Percentiles rank a stretch among this genome's conserved stretches.
Evolutionary conservation across 192 early-diverging fungal species (phyloP).

Genomic region (Pilobolus umbonatus): DNA sequence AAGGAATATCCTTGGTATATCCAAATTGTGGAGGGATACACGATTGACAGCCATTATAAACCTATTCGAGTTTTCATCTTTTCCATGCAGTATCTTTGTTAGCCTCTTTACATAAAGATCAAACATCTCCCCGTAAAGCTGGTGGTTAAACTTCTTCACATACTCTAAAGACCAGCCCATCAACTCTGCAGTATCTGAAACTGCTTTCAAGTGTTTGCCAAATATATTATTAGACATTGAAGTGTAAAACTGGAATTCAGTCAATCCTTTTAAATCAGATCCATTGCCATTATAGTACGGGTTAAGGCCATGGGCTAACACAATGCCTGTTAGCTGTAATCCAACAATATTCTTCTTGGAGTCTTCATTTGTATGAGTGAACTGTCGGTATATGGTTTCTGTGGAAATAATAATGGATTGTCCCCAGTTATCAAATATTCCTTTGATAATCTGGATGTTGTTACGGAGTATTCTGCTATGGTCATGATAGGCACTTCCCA

Average conservation of each 20-base stretch:
- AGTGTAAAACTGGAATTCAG: slow-evolving; percentile 38
- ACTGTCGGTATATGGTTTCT: slow-evolving; percentile 48
- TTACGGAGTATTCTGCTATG: slow-evolving; percentile 33
- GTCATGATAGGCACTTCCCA: slow-evolving; percentile 40
- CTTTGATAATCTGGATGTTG: slow-evolving; percentile 56
- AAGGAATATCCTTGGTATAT: neutral
- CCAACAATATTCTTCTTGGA: slow-evolving; percentile 51
- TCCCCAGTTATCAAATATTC: slow-evolving; percentile 62
- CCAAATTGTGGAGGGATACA: neutral
- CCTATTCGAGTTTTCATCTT: no score
- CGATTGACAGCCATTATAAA: neutral
- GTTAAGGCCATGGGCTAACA: slow-evolving; percentile 49
- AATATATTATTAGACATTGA: slow-evolving; percentile 41
- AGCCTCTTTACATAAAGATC: neutral
- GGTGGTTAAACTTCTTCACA: slow-evolving; percentile 32
- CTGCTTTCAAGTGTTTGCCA: slow-evolving; percentile 33
- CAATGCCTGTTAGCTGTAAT: slow-evolving; percentile 52
- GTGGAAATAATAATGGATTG: slow-evolving; percentile 56
- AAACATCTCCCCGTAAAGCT: slow-evolving; percentile 4
- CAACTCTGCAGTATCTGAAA: slow-evolving; percentile 48
- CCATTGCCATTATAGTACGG: slow-evolving; percentile 39
- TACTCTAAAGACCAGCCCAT: slow-evolving; percentile 29
- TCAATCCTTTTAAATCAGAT: slow-evolving; percentile 32
- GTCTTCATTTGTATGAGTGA: slow-evolving; percentile 33
- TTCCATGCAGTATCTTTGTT: no score